Evolutionary conservation across 1,139 yeast genomes (phyloP), one percentile per base, ranked within the genome.

Genomic region (Suhomyces terraborum): DNA sequence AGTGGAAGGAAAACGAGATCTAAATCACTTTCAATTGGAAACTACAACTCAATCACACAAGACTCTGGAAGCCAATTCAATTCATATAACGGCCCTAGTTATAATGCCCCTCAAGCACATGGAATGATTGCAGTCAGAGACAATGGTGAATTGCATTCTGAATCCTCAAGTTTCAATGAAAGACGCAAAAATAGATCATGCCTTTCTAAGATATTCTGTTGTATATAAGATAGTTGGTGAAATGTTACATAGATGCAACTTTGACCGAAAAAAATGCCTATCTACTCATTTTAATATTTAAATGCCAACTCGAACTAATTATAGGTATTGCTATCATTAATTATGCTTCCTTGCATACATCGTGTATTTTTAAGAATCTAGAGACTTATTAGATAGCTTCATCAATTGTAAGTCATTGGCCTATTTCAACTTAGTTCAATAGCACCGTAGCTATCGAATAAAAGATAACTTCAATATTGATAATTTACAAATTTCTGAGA

Each of bases 61-160:
- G 62, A 62, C 35, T 33, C 46, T 7, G 48, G 53, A 34, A 54
- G 52, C 22, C 40, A 37, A 34, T 38, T 41, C 35, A 36, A 28
- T 33, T 19, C 36, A 13, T 37, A 38, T 22, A 36, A 41, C 26
- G 24, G 38, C 8, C 45, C 42, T 4, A 38, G 38, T 38, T 23
- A 24, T 19, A 29, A 20, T 18, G 34, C 23, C 14, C 9, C 25
- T 23, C 50, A 42, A 27, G 46, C 39, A 20, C 44, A 54, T 48
- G 71, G 70, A 2, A 58, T 65, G 62, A 47, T 58, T 26, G 68
- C 69, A 1, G 62, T 64, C 12, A 49, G 69, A 40, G 73, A 68
- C 47, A 68, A 67, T 35, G 66, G 65, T 10, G 73, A 66, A 40
- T 59, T 69, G 47, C 74, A 67, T 52, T 64, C 73, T 5, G 73